Base-by-base conservation (phyloP, 176 grass and related monocot species). In the Pharus latifolius region DNA sequence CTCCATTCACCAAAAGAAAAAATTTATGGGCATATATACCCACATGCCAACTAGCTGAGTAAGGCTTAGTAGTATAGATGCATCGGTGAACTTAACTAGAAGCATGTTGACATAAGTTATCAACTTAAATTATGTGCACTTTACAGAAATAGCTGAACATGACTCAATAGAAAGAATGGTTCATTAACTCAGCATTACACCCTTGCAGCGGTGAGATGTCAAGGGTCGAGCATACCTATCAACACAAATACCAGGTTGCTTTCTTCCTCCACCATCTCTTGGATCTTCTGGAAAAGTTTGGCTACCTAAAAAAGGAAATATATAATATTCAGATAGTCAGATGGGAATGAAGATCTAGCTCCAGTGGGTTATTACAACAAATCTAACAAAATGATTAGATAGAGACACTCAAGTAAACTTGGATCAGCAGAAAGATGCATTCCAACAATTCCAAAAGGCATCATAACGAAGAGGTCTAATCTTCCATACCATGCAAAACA, bases 181-280 rank as follows among this genome's bases (percentile, higher is more conserved):
- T 38, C 35, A 38, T 4, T 5, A 38, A 9, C 35, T 38, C 35
- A 38, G 9, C 35, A 38, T 4, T 38, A 5, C n/a, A n/a, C 4
- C 35, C 35, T 45, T 23, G 15, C 9, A 75, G 35, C 32, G 48
- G 27, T 54, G n/a, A 44, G 7, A 20, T 47, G 23, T 26, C 56
- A 44, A 1, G 32, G 22, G n/a, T 67, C 41, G 45, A 67, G 49
- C 71, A 78, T 79, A 99, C 95, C 95, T 81, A 99, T 99, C 66
- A 99, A 87, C 62, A 99, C 90, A 84, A 99, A 94, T 60, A 99
- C 90, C 24, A 99, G 76, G 40, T 84, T 94, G 78, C 70, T 86
- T 86, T 99, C 95, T 85, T 99, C 95, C 83, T 99, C 95, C 63
- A 99, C 90, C 95, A 99, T 99, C 82, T 94, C 95, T 68, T 94